These are phyloP conservation scores for Pichia terricola DNA, from an alignment of 1,139 yeast genomes.

Conservation along the genomic window DNA sequence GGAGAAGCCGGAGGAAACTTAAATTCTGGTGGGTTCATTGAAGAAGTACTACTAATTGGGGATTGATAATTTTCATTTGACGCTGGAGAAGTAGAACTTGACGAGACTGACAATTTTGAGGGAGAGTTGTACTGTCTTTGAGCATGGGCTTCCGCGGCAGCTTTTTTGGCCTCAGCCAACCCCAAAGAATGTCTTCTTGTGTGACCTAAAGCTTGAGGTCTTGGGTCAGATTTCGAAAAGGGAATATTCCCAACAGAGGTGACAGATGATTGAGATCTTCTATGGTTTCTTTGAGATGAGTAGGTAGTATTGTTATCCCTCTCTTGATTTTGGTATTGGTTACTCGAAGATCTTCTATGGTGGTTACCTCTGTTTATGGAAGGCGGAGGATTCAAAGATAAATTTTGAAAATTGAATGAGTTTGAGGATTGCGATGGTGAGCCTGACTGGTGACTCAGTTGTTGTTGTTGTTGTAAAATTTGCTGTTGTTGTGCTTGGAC, in stretches of 20 bases:
- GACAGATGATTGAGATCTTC: slow-evolving; percentile 25
- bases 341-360: slow-evolving; percentile 22
- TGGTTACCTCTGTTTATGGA: slow-evolving; percentile 8
- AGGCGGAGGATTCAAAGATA: not conserved
- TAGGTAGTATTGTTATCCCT: slow-evolving; percentile 2
- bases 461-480: slow-evolving; percentile 33
- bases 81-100: slow-evolving; percentile 19
- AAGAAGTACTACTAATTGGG: not conserved
- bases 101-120: slow-evolving; percentile 24
- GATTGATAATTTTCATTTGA: not conserved
- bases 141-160: slow-evolving; percentile 87
- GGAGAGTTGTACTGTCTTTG: slow-evolving; percentile 35
- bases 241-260: slow-evolving; percentile 19
- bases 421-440: slow-evolving; percentile 10
- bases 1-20: slow-evolving; percentile 44
- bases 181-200: slow-evolving; percentile 88
- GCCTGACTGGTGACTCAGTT: slow-evolving; percentile 15
- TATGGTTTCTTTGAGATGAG: slow-evolving; percentile 18
- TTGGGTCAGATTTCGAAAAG: slow-evolving; percentile 16
- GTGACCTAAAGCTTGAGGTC: slow-evolving; percentile 48
- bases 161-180: slow-evolving; percentile 88
- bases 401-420: slow-evolving; percentile 2
- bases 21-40: slow-evolving; percentile 29
- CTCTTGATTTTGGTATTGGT: slow-evolving; percentile 13
- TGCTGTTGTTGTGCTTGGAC: slow-evolving; percentile 92